A percentile compares a stretch with the other conserved stretches of the same genome.
phyloP scores from a whole-genome alignment of 768 basidiomycete species.

The Podaxis pistillaris region DNA sequence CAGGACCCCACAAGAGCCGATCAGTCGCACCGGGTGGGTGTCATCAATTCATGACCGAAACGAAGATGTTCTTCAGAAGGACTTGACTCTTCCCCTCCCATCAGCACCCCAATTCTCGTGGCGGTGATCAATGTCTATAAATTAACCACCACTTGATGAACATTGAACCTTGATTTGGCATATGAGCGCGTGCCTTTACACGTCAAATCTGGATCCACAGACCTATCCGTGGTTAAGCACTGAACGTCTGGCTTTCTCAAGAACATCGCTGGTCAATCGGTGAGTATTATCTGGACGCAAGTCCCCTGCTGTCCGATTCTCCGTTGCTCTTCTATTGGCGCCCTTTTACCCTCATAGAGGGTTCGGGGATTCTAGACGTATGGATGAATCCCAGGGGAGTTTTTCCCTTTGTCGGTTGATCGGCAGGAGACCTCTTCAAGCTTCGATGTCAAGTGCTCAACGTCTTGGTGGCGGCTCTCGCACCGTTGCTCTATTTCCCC shows the following conservation, averaged over 20 bases:
- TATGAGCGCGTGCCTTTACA: neutral
- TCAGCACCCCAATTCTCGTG: constrained; percentile 16
- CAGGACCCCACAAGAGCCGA: constrained; percentile 1
- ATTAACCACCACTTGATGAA: constrained; percentile 3
- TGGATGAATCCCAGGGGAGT: neutral
- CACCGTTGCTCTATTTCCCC: neutral
- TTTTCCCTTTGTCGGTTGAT: constrained; percentile 2
- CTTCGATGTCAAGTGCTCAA: neutral
- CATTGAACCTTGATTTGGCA: neutral
- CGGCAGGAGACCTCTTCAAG: neutral
- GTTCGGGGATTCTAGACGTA: neutral
- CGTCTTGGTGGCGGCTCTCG: neutral
- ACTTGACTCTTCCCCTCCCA: neutral
- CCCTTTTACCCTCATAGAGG: neutral
- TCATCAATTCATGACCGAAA: constrained; percentile 5
- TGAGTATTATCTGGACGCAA: neutral
- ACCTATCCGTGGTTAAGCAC: neutral
- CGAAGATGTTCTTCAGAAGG: neutral
- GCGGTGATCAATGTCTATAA: constrained; percentile 7
- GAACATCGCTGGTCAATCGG: neutral
- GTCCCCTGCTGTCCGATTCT: neutral
- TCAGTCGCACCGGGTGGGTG: neutral
- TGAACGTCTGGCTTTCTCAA: neutral
- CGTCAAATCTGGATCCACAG: neutral
- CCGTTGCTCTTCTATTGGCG: neutral